These are phyloP conservation scores for Rhodotorula diobovata DNA, from an alignment of 768 basidiomycete genomes.

Conservation along the genomic window DNA sequence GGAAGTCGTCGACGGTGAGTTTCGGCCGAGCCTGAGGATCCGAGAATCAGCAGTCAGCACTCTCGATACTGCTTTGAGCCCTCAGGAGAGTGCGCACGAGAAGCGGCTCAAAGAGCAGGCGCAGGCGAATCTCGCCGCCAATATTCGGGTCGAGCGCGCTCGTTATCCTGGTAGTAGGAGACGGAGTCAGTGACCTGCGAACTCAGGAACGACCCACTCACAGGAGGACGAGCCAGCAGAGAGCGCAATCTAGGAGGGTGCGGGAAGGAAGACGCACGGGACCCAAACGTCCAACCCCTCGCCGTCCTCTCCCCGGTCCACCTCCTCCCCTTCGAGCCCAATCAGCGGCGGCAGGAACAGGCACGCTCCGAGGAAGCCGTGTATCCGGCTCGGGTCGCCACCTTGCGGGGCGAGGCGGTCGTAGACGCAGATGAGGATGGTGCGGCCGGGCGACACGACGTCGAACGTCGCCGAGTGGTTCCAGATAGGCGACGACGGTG, in stretches of 20 bases:
- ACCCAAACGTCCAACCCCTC: conserved; percentile 76
- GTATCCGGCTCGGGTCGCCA: neutral
- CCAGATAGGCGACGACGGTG: conserved; percentile 65
- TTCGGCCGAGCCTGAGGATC: conserved; percentile 22
- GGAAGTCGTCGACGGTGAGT: conserved; percentile 61
- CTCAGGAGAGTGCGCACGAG: conserved; percentile 58
- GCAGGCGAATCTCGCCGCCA: conserved; percentile 85
- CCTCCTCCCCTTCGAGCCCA: conserved; percentile 57
- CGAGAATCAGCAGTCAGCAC: neutral
- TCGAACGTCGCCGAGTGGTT: conserved; percentile 90
- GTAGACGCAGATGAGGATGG: conserved; percentile 37
- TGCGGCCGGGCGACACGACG: conserved; percentile 35
- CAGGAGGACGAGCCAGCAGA: too few relatives aligned
- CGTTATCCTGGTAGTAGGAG: neutral
- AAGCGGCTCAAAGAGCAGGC: conserved; percentile 83
- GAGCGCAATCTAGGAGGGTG: too few relatives aligned
- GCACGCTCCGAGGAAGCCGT: conserved; percentile 33
- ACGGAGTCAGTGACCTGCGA: too few relatives aligned
- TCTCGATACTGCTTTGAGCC: too few relatives aligned
- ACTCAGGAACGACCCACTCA: too few relatives aligned
- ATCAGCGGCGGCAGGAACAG: conserved; percentile 61
- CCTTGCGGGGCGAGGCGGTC: conserved; percentile 89
- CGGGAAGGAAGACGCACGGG: conserved; percentile 83
- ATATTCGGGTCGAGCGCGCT: conserved; percentile 57
- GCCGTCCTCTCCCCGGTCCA: conserved; percentile 66